Percentiles rank a stretch among this genome's conserved stretches.
Conservation (phyloP, 345 rosid genomes). For the Punica granatum region DNA sequence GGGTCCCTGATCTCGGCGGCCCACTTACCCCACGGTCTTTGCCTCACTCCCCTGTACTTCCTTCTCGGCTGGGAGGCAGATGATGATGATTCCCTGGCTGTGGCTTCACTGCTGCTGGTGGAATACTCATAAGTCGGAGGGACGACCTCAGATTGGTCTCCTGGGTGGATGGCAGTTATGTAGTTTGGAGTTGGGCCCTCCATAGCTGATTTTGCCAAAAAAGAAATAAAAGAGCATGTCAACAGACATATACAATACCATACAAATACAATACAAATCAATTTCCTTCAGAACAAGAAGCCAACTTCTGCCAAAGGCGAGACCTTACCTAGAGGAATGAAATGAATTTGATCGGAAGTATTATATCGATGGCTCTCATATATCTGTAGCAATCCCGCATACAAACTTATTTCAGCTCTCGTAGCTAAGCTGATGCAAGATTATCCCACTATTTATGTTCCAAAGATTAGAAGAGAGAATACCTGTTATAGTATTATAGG, state of each 20-base stretch:
- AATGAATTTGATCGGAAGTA: too few species aligned
- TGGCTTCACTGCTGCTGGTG: conserved; percentile 11
- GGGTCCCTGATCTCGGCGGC: conserved; percentile 98
- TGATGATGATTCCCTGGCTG: not conserved
- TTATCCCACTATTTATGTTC: too few species aligned
- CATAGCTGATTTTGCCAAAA: not conserved
- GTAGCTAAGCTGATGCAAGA: too few species aligned
- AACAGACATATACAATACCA: not conserved
- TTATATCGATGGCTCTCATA: too few species aligned
- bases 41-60: conserved; percentile 86
- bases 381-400: too few species aligned
- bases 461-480: not conserved
- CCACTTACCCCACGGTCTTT: conserved; percentile 97
- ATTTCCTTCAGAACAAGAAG: too few species aligned
- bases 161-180: not conserved
- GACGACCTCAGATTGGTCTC: not conserved
- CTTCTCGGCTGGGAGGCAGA: conserved; percentile 27
- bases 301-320: too few species aligned
- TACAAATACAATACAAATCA: too few species aligned
- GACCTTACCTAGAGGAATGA: too few species aligned
- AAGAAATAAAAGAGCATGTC: not conserved
- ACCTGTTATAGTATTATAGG: not conserved
- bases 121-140: conserved; percentile 8
- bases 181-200: not conserved
- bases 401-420: too few species aligned